A percentile compares a stretch with the other conserved stretches of the same genome.
Evolutionary conservation across 495 filamentous ascomycete species (phyloP).

Genomic region (Penicillium canariense): DNA sequence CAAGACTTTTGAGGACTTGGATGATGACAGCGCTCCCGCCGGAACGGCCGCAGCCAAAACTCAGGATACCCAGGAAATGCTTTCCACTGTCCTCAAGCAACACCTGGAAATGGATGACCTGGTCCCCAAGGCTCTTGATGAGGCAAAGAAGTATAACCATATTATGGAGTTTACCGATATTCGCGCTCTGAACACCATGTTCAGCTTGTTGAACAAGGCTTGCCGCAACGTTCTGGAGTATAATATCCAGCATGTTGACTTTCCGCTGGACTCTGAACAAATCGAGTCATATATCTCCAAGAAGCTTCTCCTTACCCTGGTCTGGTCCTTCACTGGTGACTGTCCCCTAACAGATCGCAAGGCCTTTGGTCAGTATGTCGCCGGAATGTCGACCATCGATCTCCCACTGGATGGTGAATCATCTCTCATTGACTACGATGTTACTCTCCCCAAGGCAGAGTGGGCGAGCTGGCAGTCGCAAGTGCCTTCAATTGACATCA

Average conservation of each 20-base stretch:
- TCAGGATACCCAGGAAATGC: slow-evolving; percentile 69
- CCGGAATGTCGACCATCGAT: slow-evolving; percentile 77
- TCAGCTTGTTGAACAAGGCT: slow-evolving; percentile 90
- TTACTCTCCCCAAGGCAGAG: slow-evolving; percentile 77
- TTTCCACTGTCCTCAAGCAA: slow-evolving; percentile 72
- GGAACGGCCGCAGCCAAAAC: slow-evolving; percentile 77
- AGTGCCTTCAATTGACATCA: slow-evolving; percentile 91
- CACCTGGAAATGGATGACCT: slow-evolving; percentile 76
- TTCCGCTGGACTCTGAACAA: slow-evolving; percentile 84
- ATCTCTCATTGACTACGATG: slow-evolving; percentile 94
- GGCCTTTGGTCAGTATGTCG: slow-evolving; percentile 77
- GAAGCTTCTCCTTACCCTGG: slow-evolving; percentile 84
- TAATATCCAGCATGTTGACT: slow-evolving; percentile 89
- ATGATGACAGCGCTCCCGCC: slow-evolving; percentile 80
- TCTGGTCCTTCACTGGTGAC: slow-evolving; percentile 94
- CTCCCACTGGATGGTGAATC: slow-evolving; percentile 69
- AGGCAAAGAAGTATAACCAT: slow-evolving; percentile 77
- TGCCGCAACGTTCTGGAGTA: slow-evolving; percentile 93
- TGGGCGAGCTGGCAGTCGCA: slow-evolving; percentile 94
- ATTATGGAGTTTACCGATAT: slow-evolving; percentile 98
- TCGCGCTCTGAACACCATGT: slow-evolving; percentile 86
- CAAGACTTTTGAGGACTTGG: slow-evolving; percentile 85
- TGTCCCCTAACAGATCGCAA: slow-evolving; percentile 88
- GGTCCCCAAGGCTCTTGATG: slow-evolving; percentile 67
- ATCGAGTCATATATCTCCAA: slow-evolving; percentile 86